Percentiles rank a stretch among this genome's conserved stretches.
phyloP scores from a whole-genome alignment of 129 eudicot genomes.

The Escallonia herrerae region DNA sequence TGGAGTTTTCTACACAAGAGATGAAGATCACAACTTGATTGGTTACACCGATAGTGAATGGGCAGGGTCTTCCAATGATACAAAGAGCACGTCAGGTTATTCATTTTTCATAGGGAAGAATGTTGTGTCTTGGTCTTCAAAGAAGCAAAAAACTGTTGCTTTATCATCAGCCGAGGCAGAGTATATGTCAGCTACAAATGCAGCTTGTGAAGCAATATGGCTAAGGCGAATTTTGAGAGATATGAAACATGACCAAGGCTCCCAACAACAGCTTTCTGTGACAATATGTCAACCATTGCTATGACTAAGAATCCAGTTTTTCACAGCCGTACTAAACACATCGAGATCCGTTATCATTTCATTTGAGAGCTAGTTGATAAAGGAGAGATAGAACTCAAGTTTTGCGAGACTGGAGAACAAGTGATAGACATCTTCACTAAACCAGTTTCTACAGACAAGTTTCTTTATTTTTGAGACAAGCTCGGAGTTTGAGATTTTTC shows the following conservation, averaged over 20 bases:
- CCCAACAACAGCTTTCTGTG: conserved; percentile 2
- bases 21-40: neutral
- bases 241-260: neutral
- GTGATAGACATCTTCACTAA: too few species aligned
- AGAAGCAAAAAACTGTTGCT: conserved; percentile 6
- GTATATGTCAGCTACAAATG: neutral
- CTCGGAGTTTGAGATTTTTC: too few species aligned
- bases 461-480: too few species aligned
- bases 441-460: too few species aligned
- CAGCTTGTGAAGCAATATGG: conserved; percentile 2
- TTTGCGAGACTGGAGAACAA: neutral
- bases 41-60: conserved; percentile 8
- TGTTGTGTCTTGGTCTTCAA: neutral
- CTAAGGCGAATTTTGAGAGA: neutral
- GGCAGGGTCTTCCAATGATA: conserved; percentile 4
- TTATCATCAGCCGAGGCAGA: neutral
- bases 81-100: too few species aligned
- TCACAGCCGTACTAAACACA: conserved; percentile 3
- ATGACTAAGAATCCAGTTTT: conserved; percentile 12
- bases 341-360: conserved; percentile 9
- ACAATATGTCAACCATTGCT: conserved; percentile 5
- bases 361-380: conserved; percentile 8
- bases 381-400: neutral
- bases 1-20: neutral
- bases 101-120: neutral